Evolutionary conservation across 345 rosid species (phyloP).

Genomic region (Psidium guajava): DNA sequence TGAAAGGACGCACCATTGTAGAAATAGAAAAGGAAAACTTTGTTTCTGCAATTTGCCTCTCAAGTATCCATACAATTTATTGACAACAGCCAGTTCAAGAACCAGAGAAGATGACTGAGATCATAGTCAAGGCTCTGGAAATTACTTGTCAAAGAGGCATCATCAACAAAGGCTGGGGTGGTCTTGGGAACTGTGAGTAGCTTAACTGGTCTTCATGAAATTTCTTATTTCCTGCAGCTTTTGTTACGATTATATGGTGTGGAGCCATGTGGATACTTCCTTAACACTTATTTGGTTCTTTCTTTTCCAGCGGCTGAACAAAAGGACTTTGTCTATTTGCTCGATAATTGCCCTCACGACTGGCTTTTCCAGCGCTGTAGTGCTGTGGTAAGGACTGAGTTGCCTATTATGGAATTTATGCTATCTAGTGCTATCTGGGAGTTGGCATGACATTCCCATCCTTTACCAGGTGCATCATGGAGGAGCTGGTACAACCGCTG

Average conservation of each 20-base stretch:
- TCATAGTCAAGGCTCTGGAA: constrained; percentile 42
- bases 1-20: background rate
- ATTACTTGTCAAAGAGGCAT: constrained; percentile 52
- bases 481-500: constrained; percentile 56
- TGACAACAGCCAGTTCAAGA: constrained; percentile 47
- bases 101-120: constrained; percentile 52
- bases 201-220: background rate
- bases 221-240: background rate
- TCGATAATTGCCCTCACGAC: constrained; percentile 69
- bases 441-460: background rate
- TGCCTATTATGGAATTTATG: background rate
- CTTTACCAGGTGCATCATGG: constrained; percentile 42
- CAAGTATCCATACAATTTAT: background rate
- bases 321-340: constrained; percentile 33
- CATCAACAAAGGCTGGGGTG: constrained; percentile 71
- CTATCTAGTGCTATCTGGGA: background rate
- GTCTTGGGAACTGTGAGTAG: constrained; percentile 53
- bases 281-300: background rate
- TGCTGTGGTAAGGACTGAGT: constrained; percentile 43
- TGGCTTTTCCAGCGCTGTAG: constrained; percentile 51
- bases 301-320: constrained; percentile 31
- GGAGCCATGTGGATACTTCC: background rate
- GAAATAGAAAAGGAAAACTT: background rate
- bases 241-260: background rate
- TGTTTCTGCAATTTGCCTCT: background rate